Conservation (phyloP, 768 basidiomycete species). For the Leccinum aurantiacum region DNA sequence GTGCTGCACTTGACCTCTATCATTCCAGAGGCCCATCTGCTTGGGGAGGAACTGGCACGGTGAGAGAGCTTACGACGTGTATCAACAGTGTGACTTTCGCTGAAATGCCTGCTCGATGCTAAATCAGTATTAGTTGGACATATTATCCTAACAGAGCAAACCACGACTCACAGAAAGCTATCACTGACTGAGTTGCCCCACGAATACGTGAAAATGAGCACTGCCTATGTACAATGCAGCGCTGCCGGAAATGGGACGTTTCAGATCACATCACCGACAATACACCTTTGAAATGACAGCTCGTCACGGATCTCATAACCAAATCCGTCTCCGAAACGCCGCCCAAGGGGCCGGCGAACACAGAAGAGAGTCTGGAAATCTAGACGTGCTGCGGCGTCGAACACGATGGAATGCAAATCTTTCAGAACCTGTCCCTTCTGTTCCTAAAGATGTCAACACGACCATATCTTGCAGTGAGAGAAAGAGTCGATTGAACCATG, state of each 20-base stretch:
- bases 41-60: conserved; percentile 62
- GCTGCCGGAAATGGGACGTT: conserved; percentile 42
- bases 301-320: conserved; percentile 88
- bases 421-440: conserved; percentile 89
- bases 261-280: conserved; percentile 80
- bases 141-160: not conserved
- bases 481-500: conserved; percentile 47
- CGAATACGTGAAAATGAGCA: conserved; percentile 32
- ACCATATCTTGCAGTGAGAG: conserved; percentile 4
- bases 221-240: conserved; percentile 7
- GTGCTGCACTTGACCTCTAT: conserved; percentile 73
- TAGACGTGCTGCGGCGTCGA: conserved; percentile 48
- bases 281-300: conserved; percentile 59
- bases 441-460: conserved; percentile 12
- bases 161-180: conserved; percentile 41
- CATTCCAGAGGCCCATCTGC: conserved; percentile 69
- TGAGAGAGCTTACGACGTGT: conserved; percentile 39
- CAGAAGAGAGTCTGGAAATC: conserved; percentile 57
- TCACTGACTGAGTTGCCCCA: conserved; percentile 61
- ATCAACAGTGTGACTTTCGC: conserved; percentile 78
- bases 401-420: conserved; percentile 64
- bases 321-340: conserved; percentile 81
- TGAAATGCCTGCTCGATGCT: conserved; percentile 73
- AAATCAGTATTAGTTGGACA: not conserved
- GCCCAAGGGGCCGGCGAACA: conserved; percentile 78